phyloP scores from a whole-genome alignment of 2,329 filamentous ascomycete species.

The Fusarium tjaetaba region DNA sequence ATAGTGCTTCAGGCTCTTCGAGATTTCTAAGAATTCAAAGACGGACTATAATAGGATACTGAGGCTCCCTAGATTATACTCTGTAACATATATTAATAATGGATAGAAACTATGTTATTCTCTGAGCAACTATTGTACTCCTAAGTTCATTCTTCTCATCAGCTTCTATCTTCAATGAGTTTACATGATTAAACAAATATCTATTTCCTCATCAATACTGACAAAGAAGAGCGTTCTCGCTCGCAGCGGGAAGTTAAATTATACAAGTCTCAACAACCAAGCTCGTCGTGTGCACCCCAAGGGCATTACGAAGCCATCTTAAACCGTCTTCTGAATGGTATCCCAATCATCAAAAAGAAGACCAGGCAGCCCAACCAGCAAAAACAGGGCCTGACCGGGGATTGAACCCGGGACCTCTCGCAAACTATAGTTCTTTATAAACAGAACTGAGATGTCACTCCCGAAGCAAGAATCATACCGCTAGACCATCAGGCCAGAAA shows the following conservation, averaged over 20 bases:
- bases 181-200: too few species aligned
- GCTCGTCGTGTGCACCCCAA: too few species aligned
- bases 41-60: neutral
- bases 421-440: conserved; percentile 38
- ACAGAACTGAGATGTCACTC: conserved; percentile 23
- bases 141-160: too few species aligned
- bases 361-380: neutral
- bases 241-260: neutral
- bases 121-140: neutral
- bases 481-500: conserved; percentile 30
- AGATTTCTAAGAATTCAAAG: too few species aligned
- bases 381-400: conserved; percentile 54
- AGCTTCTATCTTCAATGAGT: too few species aligned
- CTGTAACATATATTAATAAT: neutral
- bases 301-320: too few species aligned
- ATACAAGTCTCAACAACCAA: neutral
- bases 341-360: neutral
- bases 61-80: too few species aligned
- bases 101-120: neutral
- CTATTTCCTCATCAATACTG: neutral
- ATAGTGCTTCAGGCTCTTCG: too few species aligned
- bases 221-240: neutral
- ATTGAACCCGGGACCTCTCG: conserved; percentile 60
- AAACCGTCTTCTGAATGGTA: accelerated
- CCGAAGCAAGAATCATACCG: conserved; percentile 35